Evolutionary conservation across 768 basidiomycete genomes (phyloP).

Genomic region (Pleurotus tuoliensis): DNA sequence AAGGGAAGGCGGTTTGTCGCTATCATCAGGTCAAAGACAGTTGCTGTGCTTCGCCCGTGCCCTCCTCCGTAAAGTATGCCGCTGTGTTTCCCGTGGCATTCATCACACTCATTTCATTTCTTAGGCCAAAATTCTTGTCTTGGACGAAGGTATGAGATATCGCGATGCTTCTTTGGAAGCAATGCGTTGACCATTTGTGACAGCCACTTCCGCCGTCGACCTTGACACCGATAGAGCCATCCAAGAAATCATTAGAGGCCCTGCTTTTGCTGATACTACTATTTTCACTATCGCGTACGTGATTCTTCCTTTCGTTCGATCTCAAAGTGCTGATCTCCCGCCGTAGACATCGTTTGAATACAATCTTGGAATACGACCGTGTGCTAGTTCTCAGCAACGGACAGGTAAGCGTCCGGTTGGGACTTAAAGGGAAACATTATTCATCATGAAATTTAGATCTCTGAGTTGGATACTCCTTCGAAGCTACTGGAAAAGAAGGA

Average conservation of each 20-base stretch:
- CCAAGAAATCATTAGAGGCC: conserved; percentile 82
- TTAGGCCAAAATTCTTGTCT: conserved; percentile 79
- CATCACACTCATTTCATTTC: background rate
- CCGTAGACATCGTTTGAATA: conserved; percentile 72
- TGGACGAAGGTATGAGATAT: conserved; percentile 74
- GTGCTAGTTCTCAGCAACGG: conserved; percentile 83
- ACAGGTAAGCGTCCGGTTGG: conserved; percentile 33
- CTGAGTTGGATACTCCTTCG: conserved; percentile 77
- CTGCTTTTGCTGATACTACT: conserved; percentile 72
- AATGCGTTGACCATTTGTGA: background rate
- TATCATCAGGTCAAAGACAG: conserved; percentile 85
- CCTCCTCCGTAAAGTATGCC: conserved; percentile 61
- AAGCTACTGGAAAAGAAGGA: conserved; percentile 53
- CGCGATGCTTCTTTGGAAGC: conserved; percentile 6
- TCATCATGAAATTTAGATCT: conserved; percentile 35
- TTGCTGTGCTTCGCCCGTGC: conserved; percentile 88
- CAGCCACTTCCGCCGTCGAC: conserved; percentile 87
- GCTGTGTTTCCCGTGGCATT: background rate
- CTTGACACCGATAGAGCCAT: conserved; percentile 86
- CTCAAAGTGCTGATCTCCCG: background rate
- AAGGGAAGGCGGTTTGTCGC: conserved; percentile 74
- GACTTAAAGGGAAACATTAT: background rate
- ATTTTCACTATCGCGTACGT: conserved; percentile 85
- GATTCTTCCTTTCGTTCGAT: background rate
- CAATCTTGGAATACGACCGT: conserved; percentile 77